phyloP scores from a whole-genome alignment of 2,329 filamentous ascomycete species.

The Aspergillus carbonarius region DNA sequence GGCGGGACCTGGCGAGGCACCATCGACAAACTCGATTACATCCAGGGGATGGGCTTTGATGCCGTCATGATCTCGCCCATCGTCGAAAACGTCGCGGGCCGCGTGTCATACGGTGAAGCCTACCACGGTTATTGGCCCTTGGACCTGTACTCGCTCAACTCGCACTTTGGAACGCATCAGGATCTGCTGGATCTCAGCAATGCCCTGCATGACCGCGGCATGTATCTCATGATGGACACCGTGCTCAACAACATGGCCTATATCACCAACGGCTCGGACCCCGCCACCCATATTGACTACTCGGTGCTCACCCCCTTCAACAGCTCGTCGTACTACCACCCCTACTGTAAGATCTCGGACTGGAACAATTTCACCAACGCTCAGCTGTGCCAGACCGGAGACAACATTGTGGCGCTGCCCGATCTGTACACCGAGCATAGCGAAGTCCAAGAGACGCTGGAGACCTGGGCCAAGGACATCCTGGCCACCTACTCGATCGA shows the following conservation, averaged over 20 bases:
- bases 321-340: constrained; percentile 26
- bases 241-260: constrained; percentile 52
- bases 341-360: constrained; percentile 31
- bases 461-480: constrained; percentile 42
- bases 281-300: constrained; percentile 26
- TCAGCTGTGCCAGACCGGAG: constrained; percentile 54
- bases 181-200: constrained; percentile 49
- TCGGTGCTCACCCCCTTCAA: constrained; percentile 29
- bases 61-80: constrained; percentile 49
- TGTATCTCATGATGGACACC: constrained; percentile 55
- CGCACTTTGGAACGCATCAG: constrained; percentile 49
- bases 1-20: constrained; percentile 54
- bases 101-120: constrained; percentile 43
- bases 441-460: constrained; percentile 42
- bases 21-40: constrained; percentile 52
- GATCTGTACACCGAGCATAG: constrained; percentile 49
- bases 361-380: constrained; percentile 37
- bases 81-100: constrained; percentile 39
- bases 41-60: constrained; percentile 51
- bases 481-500: constrained; percentile 50
- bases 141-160: constrained; percentile 50
- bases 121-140: constrained; percentile 55
- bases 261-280: constrained; percentile 28
- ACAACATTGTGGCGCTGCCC: constrained; percentile 46
- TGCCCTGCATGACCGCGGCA: constrained; percentile 47